Conservation (phyloP, 179 eudicot genomes). For the Silene noctiflora region DNA sequence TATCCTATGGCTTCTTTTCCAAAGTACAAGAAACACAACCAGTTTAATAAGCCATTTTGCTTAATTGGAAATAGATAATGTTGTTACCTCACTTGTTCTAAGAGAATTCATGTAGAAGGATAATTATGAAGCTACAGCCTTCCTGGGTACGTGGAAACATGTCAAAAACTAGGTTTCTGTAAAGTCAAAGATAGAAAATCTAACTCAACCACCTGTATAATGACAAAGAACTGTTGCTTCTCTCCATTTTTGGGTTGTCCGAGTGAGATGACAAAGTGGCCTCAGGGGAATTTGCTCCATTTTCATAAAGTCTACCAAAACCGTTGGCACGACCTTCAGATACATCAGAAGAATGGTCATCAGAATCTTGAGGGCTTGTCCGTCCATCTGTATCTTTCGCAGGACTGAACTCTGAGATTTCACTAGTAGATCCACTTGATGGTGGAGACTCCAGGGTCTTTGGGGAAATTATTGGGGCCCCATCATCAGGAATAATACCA, state of each 20-base stretch:
- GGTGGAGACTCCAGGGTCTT: conserved; percentile 53
- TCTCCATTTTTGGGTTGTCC: conserved; percentile 45
- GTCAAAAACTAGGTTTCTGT: background rate
- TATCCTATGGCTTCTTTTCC: too few relatives aligned
- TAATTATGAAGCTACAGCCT: background rate
- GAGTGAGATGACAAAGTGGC: conserved; percentile 30
- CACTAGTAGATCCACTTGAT: conserved; percentile 54
- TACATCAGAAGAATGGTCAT: conserved; percentile 46
- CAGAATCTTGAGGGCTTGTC: conserved; percentile 39
- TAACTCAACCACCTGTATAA: conserved; percentile 52
- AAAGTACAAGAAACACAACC: too few relatives aligned
- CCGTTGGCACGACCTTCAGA: conserved; percentile 46
- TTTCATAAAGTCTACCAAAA: conserved; percentile 36
- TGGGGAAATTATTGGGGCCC: conserved; percentile 44
- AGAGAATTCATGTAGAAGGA: background rate
- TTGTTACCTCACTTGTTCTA: too few relatives aligned
- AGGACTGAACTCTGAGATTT: conserved; percentile 58
- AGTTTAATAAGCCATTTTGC: too few relatives aligned
- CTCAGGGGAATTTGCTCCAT: conserved; percentile 42
- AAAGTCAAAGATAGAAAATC: background rate
- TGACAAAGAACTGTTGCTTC: conserved; percentile 54
- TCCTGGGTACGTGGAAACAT: background rate
- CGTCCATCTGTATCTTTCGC: conserved; percentile 40
- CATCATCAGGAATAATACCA: conserved; percentile 63
- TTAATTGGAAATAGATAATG: too few relatives aligned